Base-by-base conservation (phyloP, 768 basidiomycete genomes). In the Lentinus brumalis region DNA sequence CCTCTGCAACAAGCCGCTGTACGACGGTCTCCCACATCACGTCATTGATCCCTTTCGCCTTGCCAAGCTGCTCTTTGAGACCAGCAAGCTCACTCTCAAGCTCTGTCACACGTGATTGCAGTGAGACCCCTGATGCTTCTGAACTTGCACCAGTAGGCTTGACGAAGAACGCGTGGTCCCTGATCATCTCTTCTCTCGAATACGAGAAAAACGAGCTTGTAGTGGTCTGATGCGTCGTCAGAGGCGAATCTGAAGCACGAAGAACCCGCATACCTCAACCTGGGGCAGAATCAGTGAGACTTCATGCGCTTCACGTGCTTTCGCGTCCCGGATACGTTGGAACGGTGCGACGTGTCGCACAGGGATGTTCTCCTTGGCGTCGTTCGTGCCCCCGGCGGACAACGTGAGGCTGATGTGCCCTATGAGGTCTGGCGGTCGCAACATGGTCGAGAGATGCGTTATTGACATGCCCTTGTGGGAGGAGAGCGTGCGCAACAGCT, bases 41-140 rank as follows among this genome's bases (percentile, higher is more conserved):
- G 69, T 97, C 94, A 67, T 97, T 98, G 60, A 97, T 81, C n/a
- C 88, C 85, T 69, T 94, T 93, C 5, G 96, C 96, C 70, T 86
- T 88, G 30, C 85, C 84, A 6, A 98, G 77, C 62, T 94, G 88
- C 49, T 85, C 83, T 49, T 80, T 83, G 59, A 96, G 73, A 29
- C 73, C 75, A 52, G 78, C 79, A 8, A 94, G 81, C 73, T 97
- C 93, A 3, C 77, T 74, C 73, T 94, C 89, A 1, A 96, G 83
- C 66, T 88, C 85, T 15, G 80, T 69, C 11, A 94, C 80, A 50
- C 83, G 84, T 18, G 82, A 75, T 60, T 86, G 82, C 60, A 84
- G 72, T 2, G 81, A 77, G 2, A 73, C 65, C 7, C 69, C 69
- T 35, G 68, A 49, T 1, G 41, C 76, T 64, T 69, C 81, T 69